Conservation (phyloP, 2,329 filamentous ascomycete species). For the Colletotrichum musicola region DNA sequence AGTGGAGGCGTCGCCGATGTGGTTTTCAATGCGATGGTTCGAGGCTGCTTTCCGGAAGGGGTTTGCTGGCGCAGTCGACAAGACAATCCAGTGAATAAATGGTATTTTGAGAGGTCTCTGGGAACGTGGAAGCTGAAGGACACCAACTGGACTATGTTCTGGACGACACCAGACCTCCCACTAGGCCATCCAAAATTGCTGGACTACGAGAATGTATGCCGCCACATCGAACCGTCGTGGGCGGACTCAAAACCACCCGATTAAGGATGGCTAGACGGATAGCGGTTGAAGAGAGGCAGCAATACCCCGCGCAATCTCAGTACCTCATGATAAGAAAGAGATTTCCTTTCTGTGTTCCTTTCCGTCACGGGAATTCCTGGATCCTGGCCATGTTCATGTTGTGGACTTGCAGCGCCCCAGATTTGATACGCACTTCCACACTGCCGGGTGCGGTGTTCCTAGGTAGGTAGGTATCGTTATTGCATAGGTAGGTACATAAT, state of each 20-base stretch:
- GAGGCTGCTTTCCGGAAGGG: slow-evolving; percentile 86
- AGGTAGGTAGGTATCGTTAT: too few species aligned
- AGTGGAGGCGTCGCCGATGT: slow-evolving; percentile 94
- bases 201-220: slow-evolving; percentile 83
- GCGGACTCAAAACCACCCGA: slow-evolving; percentile 63
- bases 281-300: too few species aligned
- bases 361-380: too few species aligned
- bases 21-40: slow-evolving; percentile 95
- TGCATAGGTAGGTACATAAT: too few species aligned
- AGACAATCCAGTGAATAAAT: slow-evolving; percentile 97
- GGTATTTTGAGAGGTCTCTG: slow-evolving; percentile 94
- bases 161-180: slow-evolving; percentile 81
- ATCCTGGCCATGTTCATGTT: too few species aligned
- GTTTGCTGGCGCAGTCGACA: slow-evolving; percentile 93
- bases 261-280: neutral
- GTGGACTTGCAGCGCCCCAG: too few species aligned
- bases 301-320: too few species aligned
- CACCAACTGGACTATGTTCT: slow-evolving; percentile 98
- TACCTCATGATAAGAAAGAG: neutral
- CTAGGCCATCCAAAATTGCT: slow-evolving; percentile 66
- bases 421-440: too few species aligned
- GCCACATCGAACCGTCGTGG: slow-evolving; percentile 73
- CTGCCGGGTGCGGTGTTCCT: too few species aligned
- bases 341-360: too few species aligned
- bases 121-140: slow-evolving; percentile 85